Base-by-base conservation (phyloP, 139 green algal species). In the Monoraphidium neglectum region DNA sequence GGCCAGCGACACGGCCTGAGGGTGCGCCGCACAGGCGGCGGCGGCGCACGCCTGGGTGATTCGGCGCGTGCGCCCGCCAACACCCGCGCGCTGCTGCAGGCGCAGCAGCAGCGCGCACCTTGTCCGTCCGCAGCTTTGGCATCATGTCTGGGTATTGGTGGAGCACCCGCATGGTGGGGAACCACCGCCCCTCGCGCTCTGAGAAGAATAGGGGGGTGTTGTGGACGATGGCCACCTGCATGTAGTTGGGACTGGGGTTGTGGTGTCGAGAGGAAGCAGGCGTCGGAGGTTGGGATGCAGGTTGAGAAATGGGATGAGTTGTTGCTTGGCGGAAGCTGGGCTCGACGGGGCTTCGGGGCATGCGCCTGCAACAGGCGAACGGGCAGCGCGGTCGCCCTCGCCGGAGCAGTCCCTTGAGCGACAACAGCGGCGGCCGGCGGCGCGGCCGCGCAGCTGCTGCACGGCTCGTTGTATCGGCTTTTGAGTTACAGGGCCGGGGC, bases 131-230 rank as follows among this genome's bases (percentile, higher is more conserved):
- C 54, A 99, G 77, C 68, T 88, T 88, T 4, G 80, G 83, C 93
- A 97, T 97, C 77, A 96, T 93, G 36, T 93, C 79, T 21, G 90
- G 90, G 75, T 93, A 95, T 71, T 95, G 86, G 72, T 97, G 93
- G 61, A 97, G 74, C 24, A 97, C 47, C 0, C 94, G 82, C 60
- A 99, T 87, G 21, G 93, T 98, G 32, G 96, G 96, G 74, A 95
- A 98, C 92, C 95, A 99, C 33, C 89, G 91, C 0, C 93, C 93
- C 67, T 99, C 95, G 0, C 95, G 81, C 57, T 95, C 83, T 47
- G 90, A 86, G 83, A 98, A 99, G 73, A 99, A 99, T 0, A 98
- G 74, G 1, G 96, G 94, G 28, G 81, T 84, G 46, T 89, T 80
- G 67, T 95, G 89, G 4, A 98, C 70, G 28, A 97, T 85, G 6